phyloP scores from a whole-genome alignment of 805 yeast species.

The Wickerhamiella lipophila region DNA sequence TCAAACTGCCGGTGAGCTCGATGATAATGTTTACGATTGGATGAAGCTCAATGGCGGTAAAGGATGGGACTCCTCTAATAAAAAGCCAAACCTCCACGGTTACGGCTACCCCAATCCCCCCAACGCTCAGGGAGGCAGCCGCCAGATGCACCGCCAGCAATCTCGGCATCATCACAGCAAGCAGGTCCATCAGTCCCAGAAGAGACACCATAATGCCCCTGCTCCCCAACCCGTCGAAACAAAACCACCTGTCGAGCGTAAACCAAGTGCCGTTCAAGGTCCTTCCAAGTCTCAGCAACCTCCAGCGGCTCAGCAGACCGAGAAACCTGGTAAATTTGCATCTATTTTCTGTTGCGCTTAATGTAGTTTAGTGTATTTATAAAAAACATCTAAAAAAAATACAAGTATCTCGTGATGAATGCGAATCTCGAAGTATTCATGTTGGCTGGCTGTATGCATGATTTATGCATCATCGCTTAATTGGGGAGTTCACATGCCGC shows the following conservation, averaged over 20 bases:
- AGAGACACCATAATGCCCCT: background rate
- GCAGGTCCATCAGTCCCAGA: slow-evolving; percentile 5
- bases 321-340: slow-evolving; percentile 6
- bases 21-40: slow-evolving; percentile 95
- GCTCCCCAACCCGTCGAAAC: slow-evolving; percentile 1
- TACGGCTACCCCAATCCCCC: slow-evolving; percentile 81
- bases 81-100: slow-evolving; percentile 89
- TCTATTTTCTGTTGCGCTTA: slow-evolving; percentile 9
- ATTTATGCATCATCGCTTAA: background rate
- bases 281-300: slow-evolving; percentile 10
- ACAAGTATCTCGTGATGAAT: no score
- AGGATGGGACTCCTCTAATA: slow-evolving; percentile 77
- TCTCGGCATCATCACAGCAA: slow-evolving; percentile 5
- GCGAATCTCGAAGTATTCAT: no score
- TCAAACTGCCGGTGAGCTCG: slow-evolving; percentile 51
- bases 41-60: slow-evolving; percentile 82
- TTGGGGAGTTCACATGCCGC: background rate
- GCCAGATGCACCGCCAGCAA: slow-evolving; percentile 4
- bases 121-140: slow-evolving; percentile 1
- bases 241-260: background rate
- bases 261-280: background rate
- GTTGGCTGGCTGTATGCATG: background rate
- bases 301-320: background rate
- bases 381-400: background rate
- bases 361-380: slow-evolving; percentile 4